Evolutionary conservation across 179 eudicot species (phyloP).

Genomic region (Sideroxylon spinosum): DNA sequence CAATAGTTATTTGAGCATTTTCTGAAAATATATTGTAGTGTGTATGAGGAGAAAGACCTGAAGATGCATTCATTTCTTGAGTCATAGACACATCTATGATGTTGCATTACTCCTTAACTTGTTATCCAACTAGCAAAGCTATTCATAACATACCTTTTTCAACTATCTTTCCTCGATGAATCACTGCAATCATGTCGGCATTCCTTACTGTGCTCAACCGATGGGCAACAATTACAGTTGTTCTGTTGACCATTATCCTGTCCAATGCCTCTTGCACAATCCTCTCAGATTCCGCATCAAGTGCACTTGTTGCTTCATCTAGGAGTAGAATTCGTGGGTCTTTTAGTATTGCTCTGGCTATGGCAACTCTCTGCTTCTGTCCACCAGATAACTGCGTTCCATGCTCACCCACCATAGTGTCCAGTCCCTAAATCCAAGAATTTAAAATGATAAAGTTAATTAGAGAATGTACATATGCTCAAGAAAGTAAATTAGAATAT

Average conservation of each 20-base stretch:
- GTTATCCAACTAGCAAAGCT: not conserved
- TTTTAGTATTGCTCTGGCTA: conserved; percentile 72
- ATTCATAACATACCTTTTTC: conserved; percentile 52
- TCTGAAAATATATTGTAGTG: not conserved
- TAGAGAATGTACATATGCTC: not conserved
- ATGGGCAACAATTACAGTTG: conserved; percentile 72
- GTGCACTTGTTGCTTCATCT: conserved; percentile 92
- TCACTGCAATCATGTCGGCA: conserved; percentile 65
- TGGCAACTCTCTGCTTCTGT: conserved; percentile 75
- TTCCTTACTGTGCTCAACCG: conserved; percentile 69
- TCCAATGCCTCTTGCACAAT: conserved; percentile 73
- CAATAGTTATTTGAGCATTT: not conserved
- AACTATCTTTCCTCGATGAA: conserved; percentile 64
- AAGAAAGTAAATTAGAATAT: too few species aligned
- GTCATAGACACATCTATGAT: not conserved
- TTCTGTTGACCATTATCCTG: conserved; percentile 63
- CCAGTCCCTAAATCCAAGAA: conserved; percentile 48
- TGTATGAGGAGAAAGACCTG: not conserved
- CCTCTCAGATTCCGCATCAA: conserved; percentile 81
- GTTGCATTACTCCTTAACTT: not conserved
- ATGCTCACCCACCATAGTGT: conserved; percentile 72
- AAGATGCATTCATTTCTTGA: not conserved
- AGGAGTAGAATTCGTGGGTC: conserved; percentile 66
- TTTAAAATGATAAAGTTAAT: not conserved
- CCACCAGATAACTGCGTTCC: conserved; percentile 78